These are phyloP conservation scores for Phytophthora sp. DNA, from an alignment of 352 stramenopile genomes.

Conservation along the genomic window DNA sequence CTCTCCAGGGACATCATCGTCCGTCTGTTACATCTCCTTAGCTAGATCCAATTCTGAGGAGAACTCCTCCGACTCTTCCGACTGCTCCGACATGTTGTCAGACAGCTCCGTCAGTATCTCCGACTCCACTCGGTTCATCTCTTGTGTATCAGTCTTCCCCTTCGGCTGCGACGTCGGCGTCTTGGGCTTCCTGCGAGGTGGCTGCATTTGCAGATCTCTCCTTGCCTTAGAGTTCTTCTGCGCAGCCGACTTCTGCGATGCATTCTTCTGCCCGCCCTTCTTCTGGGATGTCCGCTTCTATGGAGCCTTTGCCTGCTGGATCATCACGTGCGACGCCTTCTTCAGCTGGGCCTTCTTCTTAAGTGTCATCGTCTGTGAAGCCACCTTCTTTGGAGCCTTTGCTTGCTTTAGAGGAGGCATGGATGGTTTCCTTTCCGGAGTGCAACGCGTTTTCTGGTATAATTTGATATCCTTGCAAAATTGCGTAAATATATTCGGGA, in stretches of 20 bases:
- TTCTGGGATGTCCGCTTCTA: not conserved
- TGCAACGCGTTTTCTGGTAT: not conserved
- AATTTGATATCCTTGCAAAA: slow-evolving; percentile 6
- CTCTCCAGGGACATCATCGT: too few species aligned
- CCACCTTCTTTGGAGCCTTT: slow-evolving; percentile 1
- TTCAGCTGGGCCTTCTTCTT: slow-evolving; percentile 8
- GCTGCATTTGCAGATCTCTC: too few species aligned
- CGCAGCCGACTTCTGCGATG: too few species aligned
- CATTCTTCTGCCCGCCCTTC: too few species aligned
- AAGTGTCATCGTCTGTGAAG: not conserved
- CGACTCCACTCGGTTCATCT: too few species aligned
- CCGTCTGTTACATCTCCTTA: not conserved
- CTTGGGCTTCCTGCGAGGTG: too few species aligned
- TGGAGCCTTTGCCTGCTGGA: not conserved
- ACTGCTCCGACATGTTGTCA: too few species aligned
- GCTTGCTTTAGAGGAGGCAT: not conserved
- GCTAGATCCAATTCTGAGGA: not conserved
- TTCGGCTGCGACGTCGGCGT: too few species aligned
- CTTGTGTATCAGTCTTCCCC: too few species aligned
- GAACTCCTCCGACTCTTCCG: too few species aligned
- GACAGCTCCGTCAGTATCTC: too few species aligned
- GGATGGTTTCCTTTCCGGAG: slow-evolving; percentile 3
- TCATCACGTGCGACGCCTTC: slow-evolving; percentile 5
- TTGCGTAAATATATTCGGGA: not conserved
- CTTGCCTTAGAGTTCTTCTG: too few species aligned